Evolutionary conservation across 2,329 filamentous ascomycete species (phyloP), one percentile per base, ranked within the genome.

Genomic region (Ophiognomonia clavigignenti-juglandacearum): DNA sequence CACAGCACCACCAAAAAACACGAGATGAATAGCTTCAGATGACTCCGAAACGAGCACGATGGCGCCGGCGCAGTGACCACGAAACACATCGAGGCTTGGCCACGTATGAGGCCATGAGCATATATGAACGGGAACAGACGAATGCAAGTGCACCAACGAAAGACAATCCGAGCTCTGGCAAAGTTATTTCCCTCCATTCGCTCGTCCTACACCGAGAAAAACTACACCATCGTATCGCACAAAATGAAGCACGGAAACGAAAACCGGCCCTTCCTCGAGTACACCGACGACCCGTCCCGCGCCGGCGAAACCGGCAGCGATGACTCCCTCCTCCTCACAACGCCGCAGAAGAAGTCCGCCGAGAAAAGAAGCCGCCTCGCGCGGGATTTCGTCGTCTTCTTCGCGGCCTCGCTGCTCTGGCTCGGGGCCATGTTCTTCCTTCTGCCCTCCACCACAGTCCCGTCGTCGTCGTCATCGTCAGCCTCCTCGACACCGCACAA

Each of bases 171-270:
- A n/a, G n/a, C n/a, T n/a, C n/a, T n/a, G n/a, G n/a, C n/a, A n/a
- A n/a, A n/a, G n/a, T n/a, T n/a, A n/a, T n/a, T n/a, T n/a, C n/a
- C n/a, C n/a, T n/a, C n/a, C 8, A 5, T 34, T 34, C 31, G 5
- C n/a, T n/a, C n/a, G 18, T 11, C 4, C 23, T 22, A 22, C 19
- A 36, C 34, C 34, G 10, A 11, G 9, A 37, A 18, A 7, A 10
- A 16, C 19, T 18, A 11, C 35, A 18, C 35, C 18, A 3, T 20
- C 14, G 14, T 9, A 22, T 5, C 14, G 10, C 26, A 11, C 9
- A 45, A 6, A 23, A 45, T 48, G 46, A 44, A 34, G 23, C 26
- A 34, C 37, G 46, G 27, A 48, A 29, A 34, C 14, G 46, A 44
- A 29, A 18, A 19, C 16, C 41, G 38, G 29, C 40, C 41, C 19